phyloP scores from a whole-genome alignment of 2,329 filamentous ascomycete species.

The Alternaria ventricosa region DNA sequence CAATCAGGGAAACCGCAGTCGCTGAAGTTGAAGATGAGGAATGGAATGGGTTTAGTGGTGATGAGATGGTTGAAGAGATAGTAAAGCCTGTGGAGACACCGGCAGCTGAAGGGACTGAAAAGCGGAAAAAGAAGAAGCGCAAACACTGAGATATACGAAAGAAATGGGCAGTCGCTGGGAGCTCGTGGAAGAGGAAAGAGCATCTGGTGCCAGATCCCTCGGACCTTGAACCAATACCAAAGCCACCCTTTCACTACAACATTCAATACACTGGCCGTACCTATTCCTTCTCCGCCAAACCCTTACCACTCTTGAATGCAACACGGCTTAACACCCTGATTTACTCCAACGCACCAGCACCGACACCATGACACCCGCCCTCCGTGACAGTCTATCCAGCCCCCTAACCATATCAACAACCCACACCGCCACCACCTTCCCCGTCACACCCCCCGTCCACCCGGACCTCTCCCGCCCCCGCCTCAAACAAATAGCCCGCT shows the following conservation, averaged over 20 bases:
- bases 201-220: background rate
- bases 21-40: slow-evolving; percentile 47
- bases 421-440: background rate
- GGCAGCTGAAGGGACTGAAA: background rate
- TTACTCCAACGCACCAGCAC: background rate
- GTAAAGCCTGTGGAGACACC: background rate
- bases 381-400: background rate
- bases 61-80: slow-evolving; percentile 18
- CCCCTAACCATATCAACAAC: slow-evolving; percentile 5
- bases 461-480: slow-evolving; percentile 32
- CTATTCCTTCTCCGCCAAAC: background rate
- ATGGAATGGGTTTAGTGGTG: slow-evolving; percentile 54
- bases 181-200: background rate
- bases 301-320: background rate
- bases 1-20: background rate
- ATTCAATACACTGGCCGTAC: background rate
- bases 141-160: slow-evolving; percentile 11
- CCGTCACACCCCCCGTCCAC: slow-evolving; percentile 11
- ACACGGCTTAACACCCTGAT: background rate
- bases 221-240: background rate
- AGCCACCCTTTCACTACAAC: background rate
- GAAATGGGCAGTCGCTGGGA: background rate
- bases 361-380: background rate
- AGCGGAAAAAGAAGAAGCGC: slow-evolving; percentile 31
- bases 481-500: slow-evolving; percentile 48